Conservation (phyloP, 768 basidiomycete genomes). For the Chalciporus pseudorubinellus region DNA sequence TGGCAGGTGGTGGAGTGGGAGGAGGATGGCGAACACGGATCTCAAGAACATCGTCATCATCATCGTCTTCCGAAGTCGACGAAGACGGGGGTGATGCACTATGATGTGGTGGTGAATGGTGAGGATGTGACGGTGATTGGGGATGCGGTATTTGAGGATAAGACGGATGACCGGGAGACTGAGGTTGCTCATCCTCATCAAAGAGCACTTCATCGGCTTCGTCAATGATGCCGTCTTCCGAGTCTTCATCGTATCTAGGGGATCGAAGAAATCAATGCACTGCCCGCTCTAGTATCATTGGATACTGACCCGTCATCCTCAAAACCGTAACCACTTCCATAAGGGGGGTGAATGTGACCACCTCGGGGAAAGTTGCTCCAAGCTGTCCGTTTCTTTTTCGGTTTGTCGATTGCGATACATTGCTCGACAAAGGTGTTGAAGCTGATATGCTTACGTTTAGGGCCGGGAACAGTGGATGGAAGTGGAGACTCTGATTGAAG, state of each 20-base stretch:
- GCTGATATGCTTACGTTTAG: slow-evolving; percentile 85
- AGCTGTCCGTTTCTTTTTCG: slow-evolving; percentile 35
- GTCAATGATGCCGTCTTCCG: slow-evolving; percentile 53
- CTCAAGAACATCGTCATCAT: slow-evolving; percentile 59
- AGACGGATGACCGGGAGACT: slow-evolving; percentile 3
- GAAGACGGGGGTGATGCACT: slow-evolving; percentile 29
- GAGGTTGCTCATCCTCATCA: slow-evolving; percentile 24
- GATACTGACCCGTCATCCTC: slow-evolving; percentile 64
- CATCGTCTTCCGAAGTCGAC: slow-evolving; percentile 39
- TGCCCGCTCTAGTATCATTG: neutral
- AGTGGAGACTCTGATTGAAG: slow-evolving; percentile 21
- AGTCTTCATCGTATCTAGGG: slow-evolving; percentile 65
- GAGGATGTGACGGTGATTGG: slow-evolving; percentile 8
- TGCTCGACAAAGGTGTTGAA: slow-evolving; percentile 99
- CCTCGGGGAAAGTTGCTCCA: slow-evolving; percentile 27
- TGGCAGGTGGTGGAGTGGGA: slow-evolving; percentile 22
- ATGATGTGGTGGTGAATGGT: slow-evolving; percentile 22
- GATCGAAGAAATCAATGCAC: neutral
- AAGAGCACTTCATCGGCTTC: slow-evolving; percentile 42
- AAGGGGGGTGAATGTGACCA: slow-evolving; percentile 9
- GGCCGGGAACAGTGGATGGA: slow-evolving; percentile 16
- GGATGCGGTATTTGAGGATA: slow-evolving; percentile 21
- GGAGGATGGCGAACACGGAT: slow-evolving; percentile 46
- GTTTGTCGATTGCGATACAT: slow-evolving; percentile 87
- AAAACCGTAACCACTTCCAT: slow-evolving; percentile 30